Conservation (phyloP, 306 rosid species). For the Clitoria ternatea region DNA sequence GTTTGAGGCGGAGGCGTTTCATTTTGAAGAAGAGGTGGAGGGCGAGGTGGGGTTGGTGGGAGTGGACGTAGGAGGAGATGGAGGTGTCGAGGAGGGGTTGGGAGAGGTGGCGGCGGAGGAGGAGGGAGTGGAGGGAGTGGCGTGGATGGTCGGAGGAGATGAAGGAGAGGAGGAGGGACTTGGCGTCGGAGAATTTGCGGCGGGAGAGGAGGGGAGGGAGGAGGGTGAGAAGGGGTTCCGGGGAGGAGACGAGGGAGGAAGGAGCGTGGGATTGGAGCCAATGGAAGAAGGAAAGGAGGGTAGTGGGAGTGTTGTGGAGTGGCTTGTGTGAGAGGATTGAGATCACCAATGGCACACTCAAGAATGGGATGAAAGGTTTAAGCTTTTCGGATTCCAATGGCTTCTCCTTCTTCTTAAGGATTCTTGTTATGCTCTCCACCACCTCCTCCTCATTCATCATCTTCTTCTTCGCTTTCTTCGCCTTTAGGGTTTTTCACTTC, state of each 20-base stretch:
- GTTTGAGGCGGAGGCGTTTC: constrained; percentile 43
- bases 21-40: constrained; percentile 59
- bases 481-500: neutral
- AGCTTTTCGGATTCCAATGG: constrained; percentile 5
- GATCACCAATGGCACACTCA: constrained; percentile 43
- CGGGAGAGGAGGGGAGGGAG: constrained; percentile 59
- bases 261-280: constrained; percentile 51
- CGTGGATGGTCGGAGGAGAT: constrained; percentile 62
- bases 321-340: constrained; percentile 51
- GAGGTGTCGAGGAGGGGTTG: constrained; percentile 63
- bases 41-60: constrained; percentile 52
- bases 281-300: constrained; percentile 59
- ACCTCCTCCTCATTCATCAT: neutral
- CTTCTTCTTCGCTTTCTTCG: neutral
- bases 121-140: constrained; percentile 46
- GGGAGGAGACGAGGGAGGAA: constrained; percentile 38
- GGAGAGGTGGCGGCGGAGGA: constrained; percentile 31
- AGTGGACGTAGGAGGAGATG: constrained; percentile 58
- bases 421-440: constrained; percentile 3
- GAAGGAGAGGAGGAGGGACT: constrained; percentile 56
- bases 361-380: constrained; percentile 37
- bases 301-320: constrained; percentile 36
- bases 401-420: constrained; percentile 13
- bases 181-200: constrained; percentile 60
- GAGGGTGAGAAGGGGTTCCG: constrained; percentile 53